These are phyloP conservation scores for Hyaloscypha finlandica DNA, from an alignment of 495 filamentous ascomycete genomes.

Conservation along the genomic window DNA sequence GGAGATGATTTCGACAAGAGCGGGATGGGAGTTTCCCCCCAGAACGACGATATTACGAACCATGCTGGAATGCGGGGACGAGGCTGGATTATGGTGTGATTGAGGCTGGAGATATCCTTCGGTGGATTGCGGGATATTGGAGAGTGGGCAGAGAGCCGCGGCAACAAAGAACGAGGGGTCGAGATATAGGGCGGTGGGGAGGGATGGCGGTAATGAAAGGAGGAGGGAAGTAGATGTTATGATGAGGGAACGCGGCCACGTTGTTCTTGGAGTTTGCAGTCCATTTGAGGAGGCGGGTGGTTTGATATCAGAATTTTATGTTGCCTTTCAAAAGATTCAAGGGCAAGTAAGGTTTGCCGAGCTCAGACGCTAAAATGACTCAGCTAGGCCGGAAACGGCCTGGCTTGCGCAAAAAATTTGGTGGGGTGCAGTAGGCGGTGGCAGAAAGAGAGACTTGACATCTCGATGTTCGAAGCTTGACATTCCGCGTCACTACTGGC, in stretches of 20 bases:
- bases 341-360: not conserved
- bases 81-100: conserved; percentile 2
- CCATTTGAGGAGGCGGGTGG: conserved; percentile 22
- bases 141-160: conserved; percentile 26
- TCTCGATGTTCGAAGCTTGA: not conserved
- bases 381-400: not conserved
- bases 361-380: not conserved
- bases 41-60: conserved; percentile 96
- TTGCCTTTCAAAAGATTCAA: not conserved
- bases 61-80: conserved; percentile 54
- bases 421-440: conserved; percentile 1
- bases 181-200: not conserved
- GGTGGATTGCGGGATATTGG: conserved; percentile 31
- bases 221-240: conserved; percentile 17
- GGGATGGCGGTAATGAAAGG: not conserved
- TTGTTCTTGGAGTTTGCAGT: conserved; percentile 15
- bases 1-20: conserved; percentile 83
- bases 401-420: not conserved
- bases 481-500: not conserved
- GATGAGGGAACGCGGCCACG: conserved; percentile 12
- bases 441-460: not conserved
- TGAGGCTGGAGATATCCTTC: conserved; percentile 5
- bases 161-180: conserved; percentile 13
- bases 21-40: conserved; percentile 88
- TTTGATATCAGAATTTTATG: not conserved